Conservation (phyloP, 2,329 filamentous ascomycete species). For the Xylaria sp. region DNA sequence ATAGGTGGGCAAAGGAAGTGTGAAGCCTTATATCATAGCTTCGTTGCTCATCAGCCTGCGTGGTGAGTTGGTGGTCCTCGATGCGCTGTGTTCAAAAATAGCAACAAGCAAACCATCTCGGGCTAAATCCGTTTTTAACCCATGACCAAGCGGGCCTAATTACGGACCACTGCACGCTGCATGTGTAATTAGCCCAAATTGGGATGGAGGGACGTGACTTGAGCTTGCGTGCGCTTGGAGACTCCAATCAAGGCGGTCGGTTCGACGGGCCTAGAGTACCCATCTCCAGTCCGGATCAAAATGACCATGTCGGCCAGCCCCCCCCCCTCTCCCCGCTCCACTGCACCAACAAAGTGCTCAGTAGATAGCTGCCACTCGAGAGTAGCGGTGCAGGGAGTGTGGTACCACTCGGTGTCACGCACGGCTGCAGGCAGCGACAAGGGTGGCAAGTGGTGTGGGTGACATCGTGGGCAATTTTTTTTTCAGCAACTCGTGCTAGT, state of each 20-base stretch:
- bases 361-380: constrained; percentile 36
- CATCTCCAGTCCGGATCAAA: constrained; percentile 46
- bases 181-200: constrained; percentile 50
- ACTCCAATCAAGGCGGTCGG: constrained; percentile 57
- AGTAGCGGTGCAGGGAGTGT: constrained; percentile 48
- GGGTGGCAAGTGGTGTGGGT: constrained; percentile 39
- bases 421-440: constrained; percentile 48
- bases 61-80: constrained; percentile 47
- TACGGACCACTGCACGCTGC: constrained; percentile 50
- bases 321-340: constrained; percentile 19
- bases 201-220: constrained; percentile 46
- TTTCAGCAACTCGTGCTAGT: constrained; percentile 45
- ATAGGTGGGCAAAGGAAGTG: constrained; percentile 57
- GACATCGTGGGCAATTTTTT: constrained; percentile 35
- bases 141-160: constrained; percentile 49
- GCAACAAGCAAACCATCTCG: constrained; percentile 50
- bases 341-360: constrained; percentile 8
- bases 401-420: constrained; percentile 50
- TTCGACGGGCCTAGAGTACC: constrained; percentile 42
- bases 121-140: constrained; percentile 56
- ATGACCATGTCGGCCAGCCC: constrained; percentile 33
- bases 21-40: constrained; percentile 70
- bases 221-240: constrained; percentile 58
- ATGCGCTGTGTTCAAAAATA: constrained; percentile 57
- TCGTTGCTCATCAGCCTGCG: constrained; percentile 54